Evolutionary conservation across 768 basidiomycete genomes (phyloP).

Genomic region (Psilocybe azurescens): DNA sequence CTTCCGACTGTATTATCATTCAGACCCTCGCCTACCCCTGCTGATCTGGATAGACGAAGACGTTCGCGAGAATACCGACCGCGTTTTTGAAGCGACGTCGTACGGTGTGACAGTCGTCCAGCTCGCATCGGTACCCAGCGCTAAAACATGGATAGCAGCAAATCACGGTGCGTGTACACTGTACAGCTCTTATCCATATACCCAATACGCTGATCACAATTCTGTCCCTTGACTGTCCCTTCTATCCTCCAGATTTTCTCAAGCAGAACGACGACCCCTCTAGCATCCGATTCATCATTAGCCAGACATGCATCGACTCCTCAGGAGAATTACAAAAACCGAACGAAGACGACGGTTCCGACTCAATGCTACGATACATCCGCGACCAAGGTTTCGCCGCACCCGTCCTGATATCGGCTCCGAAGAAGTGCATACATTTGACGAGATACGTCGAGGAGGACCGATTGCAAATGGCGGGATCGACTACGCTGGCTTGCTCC

Average conservation of each 20-base stretch:
- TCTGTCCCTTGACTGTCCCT: neutral
- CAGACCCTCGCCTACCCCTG: neutral
- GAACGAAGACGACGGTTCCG: neutral
- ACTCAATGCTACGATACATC: neutral
- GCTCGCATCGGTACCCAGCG: neutral
- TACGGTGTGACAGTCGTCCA: slow-evolving; percentile 2
- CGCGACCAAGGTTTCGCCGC: neutral
- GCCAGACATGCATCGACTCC: neutral
- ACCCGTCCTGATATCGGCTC: neutral
- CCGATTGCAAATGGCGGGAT: neutral
- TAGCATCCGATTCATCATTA: neutral
- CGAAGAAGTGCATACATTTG: neutral
- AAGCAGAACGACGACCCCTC: neutral
- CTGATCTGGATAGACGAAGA: slow-evolving; percentile 4
- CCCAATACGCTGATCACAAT: too few relatives aligned
- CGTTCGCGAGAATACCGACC: neutral
- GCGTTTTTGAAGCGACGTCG: neutral
- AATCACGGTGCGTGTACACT: neutral
- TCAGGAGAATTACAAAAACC: neutral
- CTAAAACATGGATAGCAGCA: neutral
- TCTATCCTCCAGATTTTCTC: neutral
- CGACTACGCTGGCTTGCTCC: neutral
- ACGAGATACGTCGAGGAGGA: neutral
- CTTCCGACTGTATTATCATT: neutral
- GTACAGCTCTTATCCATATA: too few relatives aligned